Evolutionary conservation across 2,329 filamentous ascomycete genomes (phyloP).

Genomic region (Paraphoma chrysanthemicola): DNA sequence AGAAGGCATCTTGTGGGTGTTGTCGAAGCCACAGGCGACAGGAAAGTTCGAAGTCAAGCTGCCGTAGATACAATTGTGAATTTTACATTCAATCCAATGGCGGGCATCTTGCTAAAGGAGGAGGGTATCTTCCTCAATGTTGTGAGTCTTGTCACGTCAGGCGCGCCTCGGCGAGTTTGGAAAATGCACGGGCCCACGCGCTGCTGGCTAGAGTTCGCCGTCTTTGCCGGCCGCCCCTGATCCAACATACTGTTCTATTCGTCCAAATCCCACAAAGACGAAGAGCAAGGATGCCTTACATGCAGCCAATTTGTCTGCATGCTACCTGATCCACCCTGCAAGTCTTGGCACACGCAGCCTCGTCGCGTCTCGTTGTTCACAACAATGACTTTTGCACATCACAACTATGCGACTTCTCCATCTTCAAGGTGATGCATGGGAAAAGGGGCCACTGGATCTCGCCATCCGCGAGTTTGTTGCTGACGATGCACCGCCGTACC

Average conservation of each 20-base stretch:
- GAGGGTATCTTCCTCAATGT: too few relatives aligned
- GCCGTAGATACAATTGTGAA: slow-evolving; percentile 1
- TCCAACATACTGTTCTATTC: too few relatives aligned
- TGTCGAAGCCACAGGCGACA: slow-evolving; percentile 44
- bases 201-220: too few relatives aligned
- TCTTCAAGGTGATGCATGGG: neutral
- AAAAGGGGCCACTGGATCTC: neutral
- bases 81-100: neutral
- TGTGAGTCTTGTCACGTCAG: too few relatives aligned
- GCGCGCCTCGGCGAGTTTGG: too few relatives aligned
- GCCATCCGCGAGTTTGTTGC: neutral
- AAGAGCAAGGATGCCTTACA: too few relatives aligned
- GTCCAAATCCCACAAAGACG: too few relatives aligned
- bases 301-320: neutral
- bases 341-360: neutral
- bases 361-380: neutral
- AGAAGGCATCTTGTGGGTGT: slow-evolving; percentile 53
- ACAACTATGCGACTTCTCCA: neutral
- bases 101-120: too few relatives aligned
- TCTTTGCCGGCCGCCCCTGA: too few relatives aligned
- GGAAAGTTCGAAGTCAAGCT: slow-evolving; percentile 44
- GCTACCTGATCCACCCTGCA: neutral
- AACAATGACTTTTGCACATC: neutral
- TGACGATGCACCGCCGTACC: neutral
- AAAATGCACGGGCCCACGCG: too few relatives aligned